Conservation (phyloP, 2,329 filamentous ascomycete genomes). For the Lachnellula cervina region DNA sequence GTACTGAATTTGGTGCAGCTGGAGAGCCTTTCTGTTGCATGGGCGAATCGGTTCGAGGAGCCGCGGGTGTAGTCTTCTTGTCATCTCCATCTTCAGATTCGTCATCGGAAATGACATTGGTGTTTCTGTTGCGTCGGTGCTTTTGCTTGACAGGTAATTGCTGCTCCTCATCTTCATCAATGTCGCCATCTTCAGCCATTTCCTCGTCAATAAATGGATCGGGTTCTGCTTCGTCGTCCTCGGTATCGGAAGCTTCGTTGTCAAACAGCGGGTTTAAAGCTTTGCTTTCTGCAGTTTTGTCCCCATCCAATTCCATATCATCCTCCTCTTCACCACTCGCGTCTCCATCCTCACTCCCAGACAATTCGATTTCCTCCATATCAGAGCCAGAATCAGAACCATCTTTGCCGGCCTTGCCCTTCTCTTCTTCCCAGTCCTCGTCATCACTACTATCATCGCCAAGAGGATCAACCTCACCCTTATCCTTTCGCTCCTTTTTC, state of each 20-base stretch:
- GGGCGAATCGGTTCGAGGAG: constrained; percentile 25
- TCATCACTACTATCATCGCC: constrained; percentile 52
- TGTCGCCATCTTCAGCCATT: constrained; percentile 22
- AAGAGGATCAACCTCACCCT: constrained; percentile 38
- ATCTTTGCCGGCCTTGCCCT: constrained; percentile 36
- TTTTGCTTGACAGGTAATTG: constrained; percentile 11
- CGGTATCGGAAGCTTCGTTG: constrained; percentile 35
- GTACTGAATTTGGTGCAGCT: constrained; percentile 53
- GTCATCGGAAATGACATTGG: constrained; percentile 36
- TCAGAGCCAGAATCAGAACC: constrained; percentile 37
- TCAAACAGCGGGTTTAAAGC: constrained; percentile 27
- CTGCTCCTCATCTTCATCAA: constrained; percentile 28
- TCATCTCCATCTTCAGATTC: constrained; percentile 40
- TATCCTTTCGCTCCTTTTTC: constrained; percentile 55
- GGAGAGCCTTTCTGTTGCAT: constrained; percentile 40
- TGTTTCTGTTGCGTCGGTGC: constrained; percentile 19
- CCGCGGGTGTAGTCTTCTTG: constrained; percentile 16
- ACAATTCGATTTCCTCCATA: constrained; percentile 34
- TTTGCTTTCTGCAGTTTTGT: constrained; percentile 35
- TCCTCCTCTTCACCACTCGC: constrained; percentile 25
- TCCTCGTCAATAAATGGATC: constrained; percentile 30
- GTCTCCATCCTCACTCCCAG: constrained; percentile 37
- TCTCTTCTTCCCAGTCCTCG: constrained; percentile 47
- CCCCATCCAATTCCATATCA: constrained; percentile 36
- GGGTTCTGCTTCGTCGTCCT: constrained; percentile 32